Evolutionary conservation across 805 yeast genomes (phyloP).

Genomic region (Cyberlindnera misumaiensis): DNA sequence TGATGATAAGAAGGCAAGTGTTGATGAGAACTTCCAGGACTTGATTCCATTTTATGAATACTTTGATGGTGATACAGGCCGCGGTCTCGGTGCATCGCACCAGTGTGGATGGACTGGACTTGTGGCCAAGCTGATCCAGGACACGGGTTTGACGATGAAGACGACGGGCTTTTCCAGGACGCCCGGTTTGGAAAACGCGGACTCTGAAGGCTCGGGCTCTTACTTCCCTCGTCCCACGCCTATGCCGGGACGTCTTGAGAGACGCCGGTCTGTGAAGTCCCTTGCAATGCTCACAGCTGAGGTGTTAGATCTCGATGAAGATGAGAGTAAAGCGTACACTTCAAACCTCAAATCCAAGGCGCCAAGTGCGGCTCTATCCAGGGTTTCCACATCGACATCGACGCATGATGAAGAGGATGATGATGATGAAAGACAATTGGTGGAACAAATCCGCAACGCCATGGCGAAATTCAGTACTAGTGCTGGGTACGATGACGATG

Average conservation of each 20-base stretch:
- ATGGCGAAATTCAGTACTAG: conserved; percentile 27
- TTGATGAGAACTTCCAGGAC: conserved; percentile 68
- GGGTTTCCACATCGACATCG: conserved; percentile 7
- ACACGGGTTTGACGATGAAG: conserved; percentile 65
- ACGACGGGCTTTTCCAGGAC: conserved; percentile 8
- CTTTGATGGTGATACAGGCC: conserved; percentile 90
- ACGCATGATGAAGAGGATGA: conserved; percentile 9
- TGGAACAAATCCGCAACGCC: conserved; percentile 36
- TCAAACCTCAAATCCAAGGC: conserved; percentile 16
- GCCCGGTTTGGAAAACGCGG: conserved; percentile 1
- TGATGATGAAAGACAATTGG: conserved; percentile 26
- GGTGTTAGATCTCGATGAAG: conserved; percentile 60
- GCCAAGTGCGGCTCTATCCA: conserved; percentile 13
- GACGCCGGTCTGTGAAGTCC: conserved; percentile 74
- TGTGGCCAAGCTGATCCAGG: conserved; percentile 87
- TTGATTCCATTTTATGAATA: conserved; percentile 77
- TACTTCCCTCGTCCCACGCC: conserved; percentile 30
- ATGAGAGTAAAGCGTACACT: conserved; percentile 35
- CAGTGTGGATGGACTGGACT: conserved; percentile 97
- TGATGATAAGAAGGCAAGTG: conserved; percentile 49
- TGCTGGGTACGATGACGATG: conserved; percentile 8
- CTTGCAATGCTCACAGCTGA: conserved; percentile 61
- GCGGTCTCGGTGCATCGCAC: conserved; percentile 90
- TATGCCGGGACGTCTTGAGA: conserved; percentile 44
- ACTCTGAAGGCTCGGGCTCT: conserved; percentile 7